These are phyloP conservation scores for Diaporthe citriasiana DNA, from an alignment of 2,329 filamentous ascomycete species.

Conservation along the genomic window DNA sequence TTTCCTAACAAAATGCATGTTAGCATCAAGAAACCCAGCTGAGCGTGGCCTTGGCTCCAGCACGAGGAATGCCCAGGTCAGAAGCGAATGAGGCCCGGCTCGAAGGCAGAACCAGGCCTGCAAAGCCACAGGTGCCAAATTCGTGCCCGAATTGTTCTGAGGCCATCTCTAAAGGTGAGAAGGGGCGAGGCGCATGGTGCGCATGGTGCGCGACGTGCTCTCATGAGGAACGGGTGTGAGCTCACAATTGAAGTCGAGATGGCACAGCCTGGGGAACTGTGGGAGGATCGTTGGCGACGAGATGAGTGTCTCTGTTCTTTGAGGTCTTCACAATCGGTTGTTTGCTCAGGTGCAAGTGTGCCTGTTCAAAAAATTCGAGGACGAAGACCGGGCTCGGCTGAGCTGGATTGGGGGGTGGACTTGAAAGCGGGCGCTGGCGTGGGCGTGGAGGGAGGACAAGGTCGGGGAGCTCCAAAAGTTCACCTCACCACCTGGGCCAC, in stretches of 20 bases:
- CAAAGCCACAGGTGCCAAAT: not conserved
- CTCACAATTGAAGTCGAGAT: constrained; percentile 35
- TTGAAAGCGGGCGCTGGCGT: constrained; percentile 35
- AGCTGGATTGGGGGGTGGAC: constrained; percentile 32
- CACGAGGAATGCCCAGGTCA: not conserved
- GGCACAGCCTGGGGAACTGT: constrained; percentile 25
- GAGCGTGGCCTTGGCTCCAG: constrained; percentile 15
- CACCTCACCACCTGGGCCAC: constrained; percentile 18
- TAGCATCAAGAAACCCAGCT: constrained; percentile 39
- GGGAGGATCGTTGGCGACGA: constrained; percentile 13
- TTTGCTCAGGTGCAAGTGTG: constrained; percentile 31
- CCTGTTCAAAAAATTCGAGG: constrained; percentile 43
- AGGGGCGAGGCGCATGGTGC: constrained; percentile 30
- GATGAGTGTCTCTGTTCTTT: constrained; percentile 24
- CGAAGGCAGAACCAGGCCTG: not conserved
- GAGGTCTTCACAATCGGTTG: not conserved
- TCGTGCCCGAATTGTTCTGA: not conserved
- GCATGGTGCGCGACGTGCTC: not conserved
- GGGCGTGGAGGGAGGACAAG: constrained; percentile 34
- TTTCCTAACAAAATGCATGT: constrained; percentile 31
- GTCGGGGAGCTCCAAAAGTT: constrained; percentile 42
- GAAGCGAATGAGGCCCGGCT: not conserved
- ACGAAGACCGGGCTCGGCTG: constrained; percentile 36
- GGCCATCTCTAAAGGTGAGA: not conserved
- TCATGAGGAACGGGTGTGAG: not conserved